These are phyloP conservation scores for Trypanosoma melophagium DNA, from an alignment of 208 protist species.

Conservation along the genomic window DNA sequence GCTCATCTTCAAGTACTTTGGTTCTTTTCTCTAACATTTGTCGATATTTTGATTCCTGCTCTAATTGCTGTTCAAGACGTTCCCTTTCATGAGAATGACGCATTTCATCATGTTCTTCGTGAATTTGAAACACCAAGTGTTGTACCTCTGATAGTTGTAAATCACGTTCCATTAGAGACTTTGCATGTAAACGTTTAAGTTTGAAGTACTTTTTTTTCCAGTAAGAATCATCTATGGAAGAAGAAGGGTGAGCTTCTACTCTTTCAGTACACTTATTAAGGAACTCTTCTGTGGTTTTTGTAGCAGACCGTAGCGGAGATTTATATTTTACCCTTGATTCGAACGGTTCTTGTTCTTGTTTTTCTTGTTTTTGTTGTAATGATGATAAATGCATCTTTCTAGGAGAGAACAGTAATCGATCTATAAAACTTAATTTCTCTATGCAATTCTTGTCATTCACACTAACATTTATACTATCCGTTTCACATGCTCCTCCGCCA, in stretches of 20 bases:
- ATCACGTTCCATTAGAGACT: slow-evolving; percentile 31
- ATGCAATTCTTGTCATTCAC: neutral
- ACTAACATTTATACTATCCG: neutral
- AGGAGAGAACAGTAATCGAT: neutral
- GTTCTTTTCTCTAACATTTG: slow-evolving; percentile 9
- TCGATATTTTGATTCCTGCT: slow-evolving; percentile 15
- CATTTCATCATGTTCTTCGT: slow-evolving; percentile 46
- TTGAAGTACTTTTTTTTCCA: slow-evolving; percentile 46
- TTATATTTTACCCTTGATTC: neutral
- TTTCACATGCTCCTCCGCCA: neutral
- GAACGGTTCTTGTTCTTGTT: neutral
- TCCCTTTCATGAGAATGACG: slow-evolving; percentile 25
- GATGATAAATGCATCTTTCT: neutral
- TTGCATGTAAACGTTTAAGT: slow-evolving; percentile 32
- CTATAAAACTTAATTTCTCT: slow-evolving; percentile 10
- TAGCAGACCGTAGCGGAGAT: neutral
- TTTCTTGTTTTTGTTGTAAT: neutral
- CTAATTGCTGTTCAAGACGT: slow-evolving; percentile 18
- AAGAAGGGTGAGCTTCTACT: neutral
- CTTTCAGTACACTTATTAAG: neutral
- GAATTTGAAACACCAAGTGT: slow-evolving; percentile 46
- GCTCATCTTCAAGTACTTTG: slow-evolving; percentile 42
- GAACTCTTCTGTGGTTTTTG: neutral
- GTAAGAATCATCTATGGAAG: slow-evolving; percentile 1
- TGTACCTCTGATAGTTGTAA: slow-evolving; percentile 48